Evolutionary conservation across 306 rosid genomes (phyloP).

Genomic region (Crataegus laevigata): DNA sequence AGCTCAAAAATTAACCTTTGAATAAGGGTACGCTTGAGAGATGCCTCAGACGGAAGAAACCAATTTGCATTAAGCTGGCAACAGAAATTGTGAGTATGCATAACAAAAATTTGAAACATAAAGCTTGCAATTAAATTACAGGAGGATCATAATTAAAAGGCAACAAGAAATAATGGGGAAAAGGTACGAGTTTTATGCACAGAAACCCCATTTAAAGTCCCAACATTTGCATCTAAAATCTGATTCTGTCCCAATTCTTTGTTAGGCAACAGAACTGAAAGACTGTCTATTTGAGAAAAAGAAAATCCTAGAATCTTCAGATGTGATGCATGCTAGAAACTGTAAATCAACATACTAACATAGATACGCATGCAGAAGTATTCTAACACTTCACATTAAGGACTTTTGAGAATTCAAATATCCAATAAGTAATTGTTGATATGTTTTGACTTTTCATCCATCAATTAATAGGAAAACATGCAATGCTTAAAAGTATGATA

Average conservation of each 20-base stretch:
- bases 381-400: background rate
- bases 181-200: background rate
- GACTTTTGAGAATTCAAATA: background rate
- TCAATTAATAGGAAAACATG: background rate
- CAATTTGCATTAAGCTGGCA: constrained; percentile 76
- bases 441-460: background rate
- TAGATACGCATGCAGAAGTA: background rate
- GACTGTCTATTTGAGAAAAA: background rate
- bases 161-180: background rate
- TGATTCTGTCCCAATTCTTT: background rate
- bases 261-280: background rate
- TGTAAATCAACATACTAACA: background rate
- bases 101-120: background rate
- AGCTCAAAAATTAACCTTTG: constrained; percentile 73
- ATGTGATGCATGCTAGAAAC: background rate
- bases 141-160: background rate
- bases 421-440: background rate
- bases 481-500: background rate
- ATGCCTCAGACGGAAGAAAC: constrained; percentile 89
- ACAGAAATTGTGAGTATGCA: background rate
- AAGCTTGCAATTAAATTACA: background rate
- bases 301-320: background rate
- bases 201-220: background rate
- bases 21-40: constrained; percentile 78
- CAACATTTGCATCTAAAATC: background rate